Percentiles rank a stretch among this genome's conserved stretches.
These are phyloP conservation scores for Singerocomus inundabilis DNA, from an alignment of 1,284 basidiomycete species.

Conservation along the genomic window DNA sequence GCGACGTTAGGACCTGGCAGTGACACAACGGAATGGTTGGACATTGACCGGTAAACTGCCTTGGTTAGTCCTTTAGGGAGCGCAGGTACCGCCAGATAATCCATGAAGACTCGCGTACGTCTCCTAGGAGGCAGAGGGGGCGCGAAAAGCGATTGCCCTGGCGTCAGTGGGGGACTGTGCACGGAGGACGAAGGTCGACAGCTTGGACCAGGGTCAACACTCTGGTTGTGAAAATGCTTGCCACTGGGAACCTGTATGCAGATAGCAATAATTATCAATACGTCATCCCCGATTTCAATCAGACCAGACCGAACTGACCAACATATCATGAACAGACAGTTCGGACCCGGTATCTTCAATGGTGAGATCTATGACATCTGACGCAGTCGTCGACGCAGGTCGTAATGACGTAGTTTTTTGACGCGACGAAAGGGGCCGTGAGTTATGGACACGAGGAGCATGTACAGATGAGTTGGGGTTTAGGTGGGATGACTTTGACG, in stretches of 20 bases:
- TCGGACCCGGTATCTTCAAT: conserved; percentile 24
- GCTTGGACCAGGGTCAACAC: conserved; percentile 9
- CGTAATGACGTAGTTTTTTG: not conserved
- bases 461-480: conserved; percentile 6
- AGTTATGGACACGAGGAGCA: conserved; percentile 4
- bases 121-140: conserved; percentile 22
- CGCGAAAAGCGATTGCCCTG: conserved; percentile 29
- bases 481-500: conserved; percentile 2
- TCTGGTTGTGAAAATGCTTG: not conserved
- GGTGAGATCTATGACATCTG: conserved; percentile 27
- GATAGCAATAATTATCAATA: conserved; percentile 2
- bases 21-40: not conserved
- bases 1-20: not conserved
- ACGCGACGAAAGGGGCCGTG: conserved; percentile 4
- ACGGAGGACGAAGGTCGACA: not conserved
- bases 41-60: conserved; percentile 18
- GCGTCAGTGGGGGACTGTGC: conserved; percentile 11
- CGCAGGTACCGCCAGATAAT: conserved; percentile 21
- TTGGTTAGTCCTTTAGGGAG: conserved; percentile 24
- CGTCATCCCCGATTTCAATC: not conserved
- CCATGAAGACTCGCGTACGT: conserved; percentile 12
- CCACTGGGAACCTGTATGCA: conserved; percentile 7
- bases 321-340: not conserved
- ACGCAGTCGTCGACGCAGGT: not conserved
- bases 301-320: conserved; percentile 22